Conservation (phyloP, 495 filamentous ascomycete species). For the Penicillium simplicissimum region DNA sequence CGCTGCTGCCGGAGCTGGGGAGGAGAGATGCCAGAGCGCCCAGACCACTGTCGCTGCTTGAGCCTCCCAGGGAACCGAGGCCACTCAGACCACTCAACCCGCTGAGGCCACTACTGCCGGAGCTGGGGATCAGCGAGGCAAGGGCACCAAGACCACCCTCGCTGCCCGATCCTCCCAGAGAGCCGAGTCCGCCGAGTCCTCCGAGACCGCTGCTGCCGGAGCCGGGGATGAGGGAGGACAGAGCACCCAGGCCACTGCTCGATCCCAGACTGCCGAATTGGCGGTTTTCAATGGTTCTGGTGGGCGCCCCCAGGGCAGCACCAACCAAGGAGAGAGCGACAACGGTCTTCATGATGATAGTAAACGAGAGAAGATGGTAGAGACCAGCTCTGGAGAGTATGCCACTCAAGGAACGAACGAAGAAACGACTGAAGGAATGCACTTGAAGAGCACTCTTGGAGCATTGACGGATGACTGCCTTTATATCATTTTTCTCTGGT, state of each 20-base stretch:
- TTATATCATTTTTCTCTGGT: constrained; percentile 1
- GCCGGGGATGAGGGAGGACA: constrained; percentile 3
- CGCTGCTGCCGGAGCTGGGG: background rate
- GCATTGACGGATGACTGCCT: background rate
- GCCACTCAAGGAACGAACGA: constrained; percentile 1
- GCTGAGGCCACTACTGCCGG: background rate
- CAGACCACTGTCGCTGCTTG: constrained; percentile 5
- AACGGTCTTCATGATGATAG: constrained; percentile 27
- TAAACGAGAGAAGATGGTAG: constrained; percentile 1
- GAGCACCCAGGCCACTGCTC: constrained; percentile 7
- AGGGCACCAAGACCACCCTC: constrained; percentile 6
- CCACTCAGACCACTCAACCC: constrained; percentile 10
- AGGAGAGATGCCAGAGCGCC: constrained; percentile 14
- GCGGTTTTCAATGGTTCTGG: constrained; percentile 27
- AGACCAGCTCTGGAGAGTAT: constrained; percentile 20
- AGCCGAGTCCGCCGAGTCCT: background rate
- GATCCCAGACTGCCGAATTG: constrained; percentile 9
- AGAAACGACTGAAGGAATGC: background rate
- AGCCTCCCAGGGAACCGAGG: constrained; percentile 17
- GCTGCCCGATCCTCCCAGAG: background rate
- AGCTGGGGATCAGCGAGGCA: constrained; percentile 2
- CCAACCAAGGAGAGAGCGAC: constrained; percentile 25
- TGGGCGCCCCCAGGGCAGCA: constrained; percentile 30
- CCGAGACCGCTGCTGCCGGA: background rate
- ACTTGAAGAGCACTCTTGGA: background rate